These are phyloP conservation scores for Xerocomus amazonicus DNA, from an alignment of 1,284 basidiomycete species.

Conservation along the genomic window DNA sequence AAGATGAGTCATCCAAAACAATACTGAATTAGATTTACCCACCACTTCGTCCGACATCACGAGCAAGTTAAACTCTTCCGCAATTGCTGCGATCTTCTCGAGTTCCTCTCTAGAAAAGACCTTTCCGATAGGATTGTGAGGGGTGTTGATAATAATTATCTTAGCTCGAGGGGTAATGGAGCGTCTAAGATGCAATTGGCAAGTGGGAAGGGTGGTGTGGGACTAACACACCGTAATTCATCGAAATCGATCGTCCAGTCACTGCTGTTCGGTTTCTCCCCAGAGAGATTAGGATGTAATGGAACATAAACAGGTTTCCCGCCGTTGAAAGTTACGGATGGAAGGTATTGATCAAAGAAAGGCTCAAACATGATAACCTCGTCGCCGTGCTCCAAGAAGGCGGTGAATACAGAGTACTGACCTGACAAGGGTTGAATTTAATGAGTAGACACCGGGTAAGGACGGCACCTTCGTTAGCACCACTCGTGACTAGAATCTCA, in stretches of 20 bases:
- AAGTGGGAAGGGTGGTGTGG: background rate
- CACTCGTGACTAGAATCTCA: constrained; percentile 93
- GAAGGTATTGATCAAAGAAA: constrained; percentile 96
- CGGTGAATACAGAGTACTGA: constrained; percentile 86
- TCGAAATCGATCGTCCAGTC: constrained; percentile 88
- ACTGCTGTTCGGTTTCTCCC: constrained; percentile 57
- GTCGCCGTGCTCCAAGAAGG: constrained; percentile 86
- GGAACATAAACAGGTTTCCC: constrained; percentile 94
- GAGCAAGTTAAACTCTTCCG: constrained; percentile 89
- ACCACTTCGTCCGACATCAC: constrained; percentile 97
- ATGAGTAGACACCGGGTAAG: background rate
- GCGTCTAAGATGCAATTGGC: constrained; percentile 40
- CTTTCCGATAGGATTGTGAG: constrained; percentile 95
- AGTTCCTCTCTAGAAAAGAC: constrained; percentile 87
- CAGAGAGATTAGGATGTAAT: constrained; percentile 75
- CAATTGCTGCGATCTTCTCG: constrained; percentile 78
- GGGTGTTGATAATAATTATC: constrained; percentile 92
- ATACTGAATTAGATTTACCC: constrained; percentile 35
- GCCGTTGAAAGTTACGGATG: constrained; percentile 89
- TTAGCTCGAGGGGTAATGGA: constrained; percentile 86
- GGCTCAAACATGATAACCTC: constrained; percentile 99
- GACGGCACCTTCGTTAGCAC: constrained; percentile 85
- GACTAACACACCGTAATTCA: constrained; percentile 65
- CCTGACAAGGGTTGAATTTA: constrained; percentile 38
- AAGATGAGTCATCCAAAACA: constrained; percentile 1